Percentiles rank a stretch among this genome's conserved stretches.
Evolutionary conservation across 2,329 filamentous ascomycete species (phyloP).

Genomic region (Fusarium guadeloupense): DNA sequence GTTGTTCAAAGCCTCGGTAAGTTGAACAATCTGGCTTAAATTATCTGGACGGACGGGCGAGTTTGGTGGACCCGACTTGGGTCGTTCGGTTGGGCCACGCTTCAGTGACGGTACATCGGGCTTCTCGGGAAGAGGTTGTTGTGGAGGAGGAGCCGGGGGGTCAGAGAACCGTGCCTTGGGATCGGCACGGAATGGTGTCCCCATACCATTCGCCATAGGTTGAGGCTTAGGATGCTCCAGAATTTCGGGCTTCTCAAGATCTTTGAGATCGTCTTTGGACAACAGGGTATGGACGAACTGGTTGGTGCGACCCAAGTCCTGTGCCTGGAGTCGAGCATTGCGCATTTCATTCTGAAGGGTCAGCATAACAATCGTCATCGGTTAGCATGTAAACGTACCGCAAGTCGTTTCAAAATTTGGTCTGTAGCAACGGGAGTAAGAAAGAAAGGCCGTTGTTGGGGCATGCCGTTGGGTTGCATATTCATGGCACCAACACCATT

Average conservation of each 20-base stretch:
- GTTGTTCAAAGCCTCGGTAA: constrained; percentile 84
- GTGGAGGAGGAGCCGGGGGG: constrained; percentile 90
- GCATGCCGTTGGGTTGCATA: constrained; percentile 65
- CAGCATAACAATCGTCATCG: constrained; percentile 9
- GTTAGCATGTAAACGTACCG: constrained; percentile 42
- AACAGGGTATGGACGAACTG: constrained; percentile 83
- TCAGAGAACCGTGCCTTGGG: constrained; percentile 88
- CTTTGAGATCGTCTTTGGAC: constrained; percentile 73
- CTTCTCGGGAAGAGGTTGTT: constrained; percentile 93
- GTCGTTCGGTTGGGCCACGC: constrained; percentile 78
- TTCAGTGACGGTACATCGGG: constrained; percentile 82
- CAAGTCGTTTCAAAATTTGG: constrained; percentile 79
- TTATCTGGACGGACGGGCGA: constrained; percentile 70
- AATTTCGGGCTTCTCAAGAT: constrained; percentile 61
- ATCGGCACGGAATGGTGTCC: constrained; percentile 71
- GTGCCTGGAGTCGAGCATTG: constrained; percentile 84
- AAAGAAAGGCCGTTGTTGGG: constrained; percentile 84
- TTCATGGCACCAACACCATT: constrained; percentile 54
- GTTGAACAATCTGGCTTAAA: constrained; percentile 78
- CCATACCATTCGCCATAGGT: constrained; percentile 61
- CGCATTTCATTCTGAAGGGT: constrained; percentile 82
- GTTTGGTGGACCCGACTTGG: constrained; percentile 64
- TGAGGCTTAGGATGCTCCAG: constrained; percentile 59
- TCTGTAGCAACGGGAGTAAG: constrained; percentile 91
- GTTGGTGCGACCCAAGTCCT: constrained; percentile 83